Evolutionary conservation across 1,284 basidiomycete species (phyloP).

Genomic region (Pascua guehoae): DNA sequence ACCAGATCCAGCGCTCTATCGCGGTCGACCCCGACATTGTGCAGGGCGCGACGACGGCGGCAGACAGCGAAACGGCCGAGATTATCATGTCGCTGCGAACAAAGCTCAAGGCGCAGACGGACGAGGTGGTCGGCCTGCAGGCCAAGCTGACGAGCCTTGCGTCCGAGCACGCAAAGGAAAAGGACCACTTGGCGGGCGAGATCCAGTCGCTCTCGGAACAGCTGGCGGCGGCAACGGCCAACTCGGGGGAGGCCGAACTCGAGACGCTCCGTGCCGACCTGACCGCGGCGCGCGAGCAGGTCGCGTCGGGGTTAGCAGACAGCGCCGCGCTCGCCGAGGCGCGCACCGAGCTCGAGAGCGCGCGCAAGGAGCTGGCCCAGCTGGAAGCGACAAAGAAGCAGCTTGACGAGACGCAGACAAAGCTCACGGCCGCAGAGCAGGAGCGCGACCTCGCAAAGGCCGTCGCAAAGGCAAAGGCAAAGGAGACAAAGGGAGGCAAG

Average conservation of each 20-base stretch:
- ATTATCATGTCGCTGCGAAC: constrained; percentile 75
- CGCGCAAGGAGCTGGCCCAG: constrained; percentile 30
- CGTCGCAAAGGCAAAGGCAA: constrained; percentile 8
- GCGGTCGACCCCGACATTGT: constrained; percentile 54
- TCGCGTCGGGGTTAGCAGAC: constrained; percentile 20
- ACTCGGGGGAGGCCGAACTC: constrained; percentile 24
- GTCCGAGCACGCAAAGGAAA: constrained; percentile 49
- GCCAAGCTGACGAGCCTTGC: constrained; percentile 32
- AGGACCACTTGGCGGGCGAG: constrained; percentile 52
- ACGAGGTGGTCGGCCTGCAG: constrained; percentile 56
- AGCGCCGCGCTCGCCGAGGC: constrained; percentile 23
- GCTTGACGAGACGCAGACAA: constrained; percentile 7
- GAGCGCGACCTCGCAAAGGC: constrained; percentile 21
- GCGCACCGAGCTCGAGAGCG: constrained; percentile 28
- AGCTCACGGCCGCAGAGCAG: constrained; percentile 5
- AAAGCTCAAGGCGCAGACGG: constrained; percentile 71
- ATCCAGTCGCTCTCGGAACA: constrained; percentile 43
- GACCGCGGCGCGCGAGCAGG: constrained; percentile 23
- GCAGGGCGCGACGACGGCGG: constrained; percentile 53
- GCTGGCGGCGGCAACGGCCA: constrained; percentile 25
- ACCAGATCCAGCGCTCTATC: constrained; percentile 56
- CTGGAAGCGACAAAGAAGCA: constrained; percentile 21
- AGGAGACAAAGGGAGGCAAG: constrained; percentile 1
- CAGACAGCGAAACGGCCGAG: constrained; percentile 71
- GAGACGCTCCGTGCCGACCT: constrained; percentile 29